Evolutionary conservation across 2,329 filamentous ascomycete species (phyloP).

Genomic region (Byssochlamys sp.): DNA sequence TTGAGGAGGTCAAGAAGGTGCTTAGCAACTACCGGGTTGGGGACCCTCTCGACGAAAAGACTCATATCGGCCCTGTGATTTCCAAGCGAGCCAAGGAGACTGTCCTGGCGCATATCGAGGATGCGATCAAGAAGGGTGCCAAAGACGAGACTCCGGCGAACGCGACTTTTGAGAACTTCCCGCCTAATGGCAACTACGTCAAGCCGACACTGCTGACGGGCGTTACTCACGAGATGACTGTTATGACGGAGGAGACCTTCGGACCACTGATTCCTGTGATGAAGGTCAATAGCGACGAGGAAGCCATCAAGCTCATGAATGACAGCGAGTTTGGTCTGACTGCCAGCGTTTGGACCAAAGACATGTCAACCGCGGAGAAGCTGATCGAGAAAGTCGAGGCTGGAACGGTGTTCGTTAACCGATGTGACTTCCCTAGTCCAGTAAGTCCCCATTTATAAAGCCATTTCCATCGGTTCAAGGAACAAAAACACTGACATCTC

Average conservation of each 20-base stretch:
- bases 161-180: slow-evolving; percentile 61
- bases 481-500: neutral
- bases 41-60: slow-evolving; percentile 70
- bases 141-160: slow-evolving; percentile 77
- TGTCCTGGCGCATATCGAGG: slow-evolving; percentile 69
- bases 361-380: slow-evolving; percentile 63
- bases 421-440: slow-evolving; percentile 82
- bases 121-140: slow-evolving; percentile 74
- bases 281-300: slow-evolving; percentile 70
- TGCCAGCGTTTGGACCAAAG: slow-evolving; percentile 95
- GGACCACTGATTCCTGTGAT: slow-evolving; percentile 85
- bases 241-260: slow-evolving; percentile 93
- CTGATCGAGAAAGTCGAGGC: slow-evolving; percentile 76
- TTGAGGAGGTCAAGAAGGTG: slow-evolving; percentile 68
- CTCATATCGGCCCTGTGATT: slow-evolving; percentile 79
- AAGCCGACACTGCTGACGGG: slow-evolving; percentile 71
- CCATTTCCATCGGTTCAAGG: slow-evolving; percentile 12
- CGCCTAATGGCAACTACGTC: slow-evolving; percentile 76
- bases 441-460: slow-evolving; percentile 45
- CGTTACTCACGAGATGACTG: slow-evolving; percentile 70
- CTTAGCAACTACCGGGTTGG: slow-evolving; percentile 74
- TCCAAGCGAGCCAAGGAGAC: slow-evolving; percentile 67
- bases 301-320: slow-evolving; percentile 81
- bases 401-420: slow-evolving; percentile 91
- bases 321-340: slow-evolving; percentile 89